Evolutionary conservation across 2,329 filamentous ascomycete species (phyloP), one percentile per base, ranked within the genome.

Genomic region (Ascochyta pisi): DNA sequence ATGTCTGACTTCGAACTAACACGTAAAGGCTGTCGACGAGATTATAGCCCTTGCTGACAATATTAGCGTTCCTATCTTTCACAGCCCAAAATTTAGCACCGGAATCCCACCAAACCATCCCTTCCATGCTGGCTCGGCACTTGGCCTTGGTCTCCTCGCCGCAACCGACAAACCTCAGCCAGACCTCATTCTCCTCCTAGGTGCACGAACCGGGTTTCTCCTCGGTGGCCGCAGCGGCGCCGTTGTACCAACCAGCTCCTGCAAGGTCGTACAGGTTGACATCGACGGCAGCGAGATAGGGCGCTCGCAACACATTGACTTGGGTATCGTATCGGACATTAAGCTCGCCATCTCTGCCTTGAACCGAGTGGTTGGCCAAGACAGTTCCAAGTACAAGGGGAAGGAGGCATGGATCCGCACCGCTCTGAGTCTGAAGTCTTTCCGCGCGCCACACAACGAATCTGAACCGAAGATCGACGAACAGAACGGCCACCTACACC

Each of bases 211-310:
- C 4, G 78, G 78, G 22, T 77, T 79, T 63, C 69, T 76, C 23
- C 71, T 79, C 0, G 77, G 70, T 5, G 75, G 75, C 3, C 67
- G 73, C 15, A 66, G 66, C 35, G 75, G 75, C 13, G 70, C 69
- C 26, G 70, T 79, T 33, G 70, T 81, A 7, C 78, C 79, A 0
- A 69, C 66, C 2, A 64, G 62, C 19, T 61, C 60, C 22, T 77
- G 75, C 60, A 76, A 69, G 33, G 62, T 80, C 15, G 66, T 78
- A 2, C 78, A 81, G 39, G 68, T 81, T 15, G 79, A 81, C 51
- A 63, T 75, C 6, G 78, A 80, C 43, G 77, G 75, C 6, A 55
- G 58, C 2, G 79, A 81, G 56, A 79, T 80, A 4, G 77, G 78
- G 3, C 74, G 77, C n/a, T 74, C 75, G 0, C 65, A 72, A 23